A percentile compares a stretch with the other conserved stretches of the same genome.
Conservation (phyloP, 2,329 filamentous ascomycete genomes). For the Furcasterigmium sp. region DNA sequence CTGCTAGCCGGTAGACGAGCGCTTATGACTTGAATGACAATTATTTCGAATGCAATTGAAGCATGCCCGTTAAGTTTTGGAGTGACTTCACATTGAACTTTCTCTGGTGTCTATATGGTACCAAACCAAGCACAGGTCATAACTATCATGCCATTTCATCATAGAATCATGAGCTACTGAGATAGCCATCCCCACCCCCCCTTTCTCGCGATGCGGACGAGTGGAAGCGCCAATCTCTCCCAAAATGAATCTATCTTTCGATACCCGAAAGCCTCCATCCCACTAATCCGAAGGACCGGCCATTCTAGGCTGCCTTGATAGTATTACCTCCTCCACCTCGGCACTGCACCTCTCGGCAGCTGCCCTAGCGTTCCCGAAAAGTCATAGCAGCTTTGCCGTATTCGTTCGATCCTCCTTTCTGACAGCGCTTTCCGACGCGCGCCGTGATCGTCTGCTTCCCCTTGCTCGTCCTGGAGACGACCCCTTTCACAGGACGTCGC, state of each 20-base stretch:
- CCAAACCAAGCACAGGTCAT: slow-evolving; percentile 6
- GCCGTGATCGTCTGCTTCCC: neutral
- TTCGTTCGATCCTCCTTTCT: neutral
- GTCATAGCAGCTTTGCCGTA: slow-evolving; percentile 4
- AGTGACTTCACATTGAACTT: no score
- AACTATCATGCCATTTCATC: slow-evolving; percentile 16
- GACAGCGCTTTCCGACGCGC: slow-evolving; percentile 5
- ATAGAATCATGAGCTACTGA: slow-evolving; percentile 14
- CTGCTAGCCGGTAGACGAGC: no score
- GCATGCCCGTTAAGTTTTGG: no score
- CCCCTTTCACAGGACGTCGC: neutral
- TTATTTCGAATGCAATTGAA: no score
- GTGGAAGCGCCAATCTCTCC: slow-evolving; percentile 12
- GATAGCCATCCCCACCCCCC: slow-evolving; percentile 6
- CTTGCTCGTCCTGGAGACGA: no score
- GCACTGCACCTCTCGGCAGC: neutral
- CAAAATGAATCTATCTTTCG: slow-evolving; percentile 13
- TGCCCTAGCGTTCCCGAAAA: neutral
- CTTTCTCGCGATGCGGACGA: slow-evolving; percentile 2
- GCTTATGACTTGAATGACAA: no score
- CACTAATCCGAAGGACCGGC: no score
- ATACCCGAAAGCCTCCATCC: neutral
- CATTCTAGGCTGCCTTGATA: neutral
- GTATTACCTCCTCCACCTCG: slow-evolving; percentile 1
- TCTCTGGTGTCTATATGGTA: no score